These are phyloP conservation scores for Allantophomopsis lycopodina DNA, from an alignment of 2,329 filamentous ascomycete species.

Conservation along the genomic window DNA sequence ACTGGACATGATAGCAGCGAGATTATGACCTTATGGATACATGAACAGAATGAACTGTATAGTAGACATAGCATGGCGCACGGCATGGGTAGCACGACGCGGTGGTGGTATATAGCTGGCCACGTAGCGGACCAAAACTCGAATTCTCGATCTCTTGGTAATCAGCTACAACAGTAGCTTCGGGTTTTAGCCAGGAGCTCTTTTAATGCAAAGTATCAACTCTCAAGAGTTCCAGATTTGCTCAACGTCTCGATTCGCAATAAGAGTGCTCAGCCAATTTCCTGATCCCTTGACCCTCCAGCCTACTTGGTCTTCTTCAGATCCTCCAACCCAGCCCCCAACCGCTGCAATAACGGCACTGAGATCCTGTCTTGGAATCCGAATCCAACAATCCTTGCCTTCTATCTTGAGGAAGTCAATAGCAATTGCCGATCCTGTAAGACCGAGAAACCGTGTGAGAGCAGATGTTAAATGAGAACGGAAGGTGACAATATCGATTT, in stretches of 20 bases:
- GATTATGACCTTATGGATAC: no score
- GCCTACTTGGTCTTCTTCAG: conserved; percentile 20
- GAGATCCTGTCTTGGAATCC: conserved; percentile 47
- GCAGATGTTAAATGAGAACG: conserved; percentile 50
- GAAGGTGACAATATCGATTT: conserved; percentile 30
- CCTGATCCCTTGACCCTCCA: conserved; percentile 41
- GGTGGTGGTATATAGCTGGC: no score
- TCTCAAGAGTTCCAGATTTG: no score
- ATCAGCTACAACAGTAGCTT: no score
- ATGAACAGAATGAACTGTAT: background rate
- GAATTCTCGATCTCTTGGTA: no score
- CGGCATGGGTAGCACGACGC: background rate
- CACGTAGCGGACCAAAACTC: no score
- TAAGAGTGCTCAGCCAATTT: conserved; percentile 48
- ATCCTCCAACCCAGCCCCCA: conserved; percentile 45
- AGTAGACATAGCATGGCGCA: conserved; percentile 4
- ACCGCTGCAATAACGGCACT: conserved; percentile 47
- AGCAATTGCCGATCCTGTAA: conserved; percentile 50
- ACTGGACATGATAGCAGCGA: no score
- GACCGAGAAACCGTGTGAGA: conserved; percentile 55
- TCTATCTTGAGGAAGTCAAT: conserved; percentile 57
- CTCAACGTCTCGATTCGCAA: conserved; percentile 23
- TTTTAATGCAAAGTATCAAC: no score
- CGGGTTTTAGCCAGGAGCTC: no score
- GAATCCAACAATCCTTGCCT: conserved; percentile 43